phyloP scores from a whole-genome alignment of 148 eudicot species.

The Agrostemma githago region DNA sequence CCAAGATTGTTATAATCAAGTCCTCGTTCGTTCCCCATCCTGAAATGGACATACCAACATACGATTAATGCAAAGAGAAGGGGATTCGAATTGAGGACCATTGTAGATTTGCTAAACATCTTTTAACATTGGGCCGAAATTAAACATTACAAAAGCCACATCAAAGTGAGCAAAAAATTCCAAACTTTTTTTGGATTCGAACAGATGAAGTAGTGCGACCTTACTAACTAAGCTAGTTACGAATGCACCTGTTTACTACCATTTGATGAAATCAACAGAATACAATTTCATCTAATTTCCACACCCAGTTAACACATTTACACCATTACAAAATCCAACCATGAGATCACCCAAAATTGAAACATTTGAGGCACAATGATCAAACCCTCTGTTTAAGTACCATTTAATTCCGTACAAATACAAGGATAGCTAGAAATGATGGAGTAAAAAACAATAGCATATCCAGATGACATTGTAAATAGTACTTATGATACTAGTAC shows the following conservation, averaged over 20 bases:
- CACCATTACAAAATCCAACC: not conserved
- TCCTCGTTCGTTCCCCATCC: conserved; percentile 99
- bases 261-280: too few relatives aligned
- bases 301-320: too few relatives aligned
- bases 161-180: not conserved
- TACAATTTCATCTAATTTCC: too few relatives aligned
- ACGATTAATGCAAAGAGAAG: not conserved
- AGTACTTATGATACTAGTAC: not conserved
- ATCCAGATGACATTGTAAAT: not conserved
- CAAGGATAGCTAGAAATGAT: too few relatives aligned
- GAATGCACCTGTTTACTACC: too few relatives aligned
- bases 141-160: not conserved
- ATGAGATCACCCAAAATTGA: too few relatives aligned
- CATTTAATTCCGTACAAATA: too few relatives aligned
- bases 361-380: not conserved
- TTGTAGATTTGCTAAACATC: not conserved
- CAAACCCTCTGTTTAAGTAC: not conserved
- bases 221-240: too few relatives aligned
- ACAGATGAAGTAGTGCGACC: too few relatives aligned
- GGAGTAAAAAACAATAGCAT: not conserved
- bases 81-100: not conserved
- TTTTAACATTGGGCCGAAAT: not conserved
- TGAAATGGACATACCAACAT: conserved; percentile 23
- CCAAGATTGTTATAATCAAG: conserved; percentile 66
- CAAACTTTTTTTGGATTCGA: not conserved